Evolutionary conservation across 2,329 filamentous ascomycete genomes (phyloP), one percentile per base, ranked within the genome.

Genomic region (Penicillium sclerotigenum): DNA sequence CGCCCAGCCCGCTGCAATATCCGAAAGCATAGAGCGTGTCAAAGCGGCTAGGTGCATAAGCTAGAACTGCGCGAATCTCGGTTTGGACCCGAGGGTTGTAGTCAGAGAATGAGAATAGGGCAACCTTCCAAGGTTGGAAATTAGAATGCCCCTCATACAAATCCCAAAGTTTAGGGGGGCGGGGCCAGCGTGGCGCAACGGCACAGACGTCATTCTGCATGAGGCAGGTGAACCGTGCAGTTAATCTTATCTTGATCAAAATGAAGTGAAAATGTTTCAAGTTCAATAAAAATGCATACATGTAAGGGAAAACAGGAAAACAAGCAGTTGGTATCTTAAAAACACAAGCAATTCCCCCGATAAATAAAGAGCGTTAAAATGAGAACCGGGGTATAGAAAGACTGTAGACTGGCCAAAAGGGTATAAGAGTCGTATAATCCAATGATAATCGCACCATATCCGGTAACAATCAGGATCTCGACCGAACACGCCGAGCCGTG

Each of bases 401-500:
- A 36, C 7, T 10, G 18, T 9, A 43, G 20, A 41, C 13, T 13
- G 6, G 24, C n/a, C 16, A 49, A 18, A 29, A 36, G n/a, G n/a
- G 52, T 31, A 28, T 10, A 28, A 42, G n/a, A 20, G 18, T 33
- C 10, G 37, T 28, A 36, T 8, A 37, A 43, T 42, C n/a, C 29
- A 22, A 46, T n/a, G 4, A 22, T 5, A 47, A 36, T 26, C 24
- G 26, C 40, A 26, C n/a, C 10, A 28, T 37, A 3, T 22, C 13
- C 47, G 33, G 51, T 49, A 20, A 46, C n/a, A 20, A 54, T 68
- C 56, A 71, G 49, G 61, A 49, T 47, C 68, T 61, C 33, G 65
- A 61, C 34, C 71, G 71, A 43, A 74, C 63, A 37, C 70, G 67
- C 41, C 66, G 67, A 52, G 70, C 69, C 57, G 69, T 68, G 33